Conservation (phyloP, 2,329 filamentous ascomycete genomes). For the Penicillium corylophilum region DNA sequence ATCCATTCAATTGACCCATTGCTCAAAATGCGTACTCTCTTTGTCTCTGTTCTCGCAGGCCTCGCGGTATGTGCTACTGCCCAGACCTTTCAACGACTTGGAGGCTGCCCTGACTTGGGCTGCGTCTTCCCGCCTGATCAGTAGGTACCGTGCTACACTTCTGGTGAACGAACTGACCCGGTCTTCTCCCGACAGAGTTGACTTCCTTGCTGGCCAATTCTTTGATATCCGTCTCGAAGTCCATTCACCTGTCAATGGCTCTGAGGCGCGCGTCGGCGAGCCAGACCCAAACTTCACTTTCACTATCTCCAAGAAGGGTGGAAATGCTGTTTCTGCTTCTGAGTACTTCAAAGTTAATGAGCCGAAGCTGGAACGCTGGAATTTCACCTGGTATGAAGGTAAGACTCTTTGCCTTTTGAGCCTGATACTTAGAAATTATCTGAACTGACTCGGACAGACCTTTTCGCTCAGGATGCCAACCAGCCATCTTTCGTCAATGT, state of each 20-base stretch:
- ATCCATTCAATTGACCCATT: neutral
- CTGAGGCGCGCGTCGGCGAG: constrained; percentile 70
- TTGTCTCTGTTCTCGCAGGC: constrained; percentile 23
- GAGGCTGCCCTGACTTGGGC: constrained; percentile 56
- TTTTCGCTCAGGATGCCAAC: constrained; percentile 71
- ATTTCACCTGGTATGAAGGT: constrained; percentile 80
- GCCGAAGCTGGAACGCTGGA: constrained; percentile 74
- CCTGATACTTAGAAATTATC: neutral
- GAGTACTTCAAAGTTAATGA: constrained; percentile 70
- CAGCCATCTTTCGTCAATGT: constrained; percentile 75
- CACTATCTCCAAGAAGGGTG: constrained; percentile 66
- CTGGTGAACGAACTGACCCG: neutral
- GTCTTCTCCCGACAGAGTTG: constrained; percentile 54
- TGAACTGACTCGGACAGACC: constrained; percentile 48
- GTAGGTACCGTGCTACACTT: constrained; percentile 32
- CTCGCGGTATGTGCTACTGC: constrained; percentile 35
- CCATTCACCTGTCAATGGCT: constrained; percentile 77
- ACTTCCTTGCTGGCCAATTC: constrained; percentile 79
- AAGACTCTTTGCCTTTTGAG: constrained; percentile 8
- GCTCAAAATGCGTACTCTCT: constrained; percentile 27
- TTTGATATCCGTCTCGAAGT: constrained; percentile 84
- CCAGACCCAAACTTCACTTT: constrained; percentile 72
- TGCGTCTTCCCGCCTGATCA: constrained; percentile 60
- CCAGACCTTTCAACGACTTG: constrained; percentile 57
- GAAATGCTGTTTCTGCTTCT: constrained; percentile 54